A percentile compares a stretch with the other conserved stretches of the same genome.
Evolutionary conservation across 2,329 filamentous ascomycete species (phyloP).

Genomic region (Talaromyces sp.): DNA sequence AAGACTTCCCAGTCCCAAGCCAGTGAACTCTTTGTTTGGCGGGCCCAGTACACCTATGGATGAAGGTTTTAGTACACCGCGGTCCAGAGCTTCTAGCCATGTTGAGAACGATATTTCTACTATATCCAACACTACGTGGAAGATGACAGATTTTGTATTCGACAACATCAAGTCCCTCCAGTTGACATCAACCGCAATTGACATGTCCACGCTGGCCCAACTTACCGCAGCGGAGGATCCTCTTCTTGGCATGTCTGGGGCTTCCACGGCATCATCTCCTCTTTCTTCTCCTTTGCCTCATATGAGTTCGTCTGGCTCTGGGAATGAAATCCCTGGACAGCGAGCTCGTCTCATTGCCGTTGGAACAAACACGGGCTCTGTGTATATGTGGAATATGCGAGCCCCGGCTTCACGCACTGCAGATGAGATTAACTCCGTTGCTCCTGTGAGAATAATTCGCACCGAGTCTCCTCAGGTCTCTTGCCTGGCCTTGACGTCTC

Average conservation of each 20-base stretch:
- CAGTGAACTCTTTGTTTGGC: conserved; percentile 47
- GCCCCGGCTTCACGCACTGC: conserved; percentile 53
- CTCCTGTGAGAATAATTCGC: conserved; percentile 73
- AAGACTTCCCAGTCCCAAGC: conserved; percentile 15
- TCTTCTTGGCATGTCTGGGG: conserved; percentile 54
- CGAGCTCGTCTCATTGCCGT: conserved; percentile 74
- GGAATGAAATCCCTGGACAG: conserved; percentile 72
- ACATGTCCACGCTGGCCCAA: conserved; percentile 67
- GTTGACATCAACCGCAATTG: conserved; percentile 66
- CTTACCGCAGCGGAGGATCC: conserved; percentile 75
- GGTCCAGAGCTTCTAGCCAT: conserved; percentile 27
- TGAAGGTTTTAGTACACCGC: conserved; percentile 13
- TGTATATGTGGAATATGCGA: conserved; percentile 82
- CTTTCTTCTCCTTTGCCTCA: conserved; percentile 50
- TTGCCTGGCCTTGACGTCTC: conserved; percentile 71
- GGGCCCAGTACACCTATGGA: conserved; percentile 23
- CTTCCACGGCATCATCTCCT: conserved; percentile 49
- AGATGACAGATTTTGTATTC: conserved; percentile 56
- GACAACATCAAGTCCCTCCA: conserved; percentile 54
- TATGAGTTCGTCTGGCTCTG: conserved; percentile 36
- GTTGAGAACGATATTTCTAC: conserved; percentile 28
- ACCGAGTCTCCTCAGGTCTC: conserved; percentile 88
- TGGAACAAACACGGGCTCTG: conserved; percentile 71
- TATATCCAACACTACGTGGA: conserved; percentile 58
- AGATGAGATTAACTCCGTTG: conserved; percentile 54